phyloP scores from a whole-genome alignment of 305 asterid species.

The Petunia hybrid region DNA sequence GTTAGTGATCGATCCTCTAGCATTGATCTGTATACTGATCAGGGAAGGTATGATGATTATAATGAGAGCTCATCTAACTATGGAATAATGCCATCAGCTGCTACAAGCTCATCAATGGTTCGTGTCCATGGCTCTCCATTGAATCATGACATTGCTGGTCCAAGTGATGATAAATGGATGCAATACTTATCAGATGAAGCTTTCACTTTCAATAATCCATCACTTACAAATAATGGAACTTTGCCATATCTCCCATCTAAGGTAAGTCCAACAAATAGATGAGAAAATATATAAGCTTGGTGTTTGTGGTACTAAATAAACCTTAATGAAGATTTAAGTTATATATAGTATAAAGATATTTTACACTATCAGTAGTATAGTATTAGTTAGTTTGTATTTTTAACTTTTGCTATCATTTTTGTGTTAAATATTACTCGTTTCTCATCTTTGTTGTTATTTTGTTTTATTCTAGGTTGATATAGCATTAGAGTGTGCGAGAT shows the following conservation, averaged over 20 bases:
- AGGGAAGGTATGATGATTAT: slow-evolving; percentile 34
- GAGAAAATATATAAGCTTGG: no score
- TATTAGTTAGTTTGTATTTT: background rate
- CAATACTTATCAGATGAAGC: slow-evolving; percentile 60
- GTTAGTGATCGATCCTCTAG: slow-evolving; percentile 64
- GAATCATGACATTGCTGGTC: slow-evolving; percentile 27
- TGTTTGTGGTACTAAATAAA: no score
- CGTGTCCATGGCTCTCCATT: slow-evolving; percentile 40
- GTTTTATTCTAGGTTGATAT: slow-evolving; percentile 46
- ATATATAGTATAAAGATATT: no score
- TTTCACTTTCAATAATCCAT: slow-evolving; percentile 39
- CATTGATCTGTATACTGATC: slow-evolving; percentile 56
- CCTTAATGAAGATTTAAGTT: no score
- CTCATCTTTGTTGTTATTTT: background rate
- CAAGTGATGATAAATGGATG: slow-evolving; percentile 47
- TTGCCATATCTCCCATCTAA: slow-evolving; percentile 51
- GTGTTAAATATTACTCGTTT: background rate
- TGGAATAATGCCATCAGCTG: slow-evolving; percentile 30
- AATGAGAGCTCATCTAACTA: slow-evolving; percentile 31
- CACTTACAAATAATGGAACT: slow-evolving; percentile 39
- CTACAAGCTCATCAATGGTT: slow-evolving; percentile 37
- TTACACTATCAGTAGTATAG: no score
- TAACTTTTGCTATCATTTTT: background rate
- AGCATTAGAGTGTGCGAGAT: slow-evolving; percentile 57
- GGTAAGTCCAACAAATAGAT: slow-evolving; percentile 35